A percentile compares a stretch with the other conserved stretches of the same genome.
Conservation (phyloP, 2,329 filamentous ascomycete species). For the Aspergillus sp. region DNA sequence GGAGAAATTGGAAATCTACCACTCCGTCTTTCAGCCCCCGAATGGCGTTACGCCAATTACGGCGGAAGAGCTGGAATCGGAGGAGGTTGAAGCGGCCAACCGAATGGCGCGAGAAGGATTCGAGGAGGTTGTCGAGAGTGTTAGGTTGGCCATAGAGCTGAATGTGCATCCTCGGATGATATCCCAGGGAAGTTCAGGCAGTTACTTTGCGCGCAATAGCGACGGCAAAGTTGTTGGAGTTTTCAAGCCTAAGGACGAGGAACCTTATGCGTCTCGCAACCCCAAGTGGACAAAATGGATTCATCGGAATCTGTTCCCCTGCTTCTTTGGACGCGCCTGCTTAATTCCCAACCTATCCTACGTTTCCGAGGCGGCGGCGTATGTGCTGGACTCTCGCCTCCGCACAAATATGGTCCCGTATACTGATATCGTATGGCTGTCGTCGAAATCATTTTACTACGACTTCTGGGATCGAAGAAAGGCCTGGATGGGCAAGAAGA, state of each 20-base stretch:
- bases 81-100: slow-evolving; percentile 58
- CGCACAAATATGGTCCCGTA: slow-evolving; percentile 93
- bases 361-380: slow-evolving; percentile 95
- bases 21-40: slow-evolving; percentile 93
- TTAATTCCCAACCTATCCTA: slow-evolving; percentile 98
- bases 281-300: slow-evolving; percentile 99
- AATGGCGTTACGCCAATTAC: slow-evolving; percentile 83
- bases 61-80: slow-evolving; percentile 69
- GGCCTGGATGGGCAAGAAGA: slow-evolving; percentile 84
- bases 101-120: slow-evolving; percentile 80
- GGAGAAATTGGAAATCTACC: slow-evolving; percentile 90
- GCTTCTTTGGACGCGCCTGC: slow-evolving; percentile 93
- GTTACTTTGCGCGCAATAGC: slow-evolving; percentile 92
- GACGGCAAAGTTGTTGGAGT: slow-evolving; percentile 95
- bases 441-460: slow-evolving; percentile 97
- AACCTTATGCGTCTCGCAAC: slow-evolving; percentile 94
- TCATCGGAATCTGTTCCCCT: slow-evolving; percentile 94
- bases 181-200: slow-evolving; percentile 93
- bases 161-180: slow-evolving; percentile 95
- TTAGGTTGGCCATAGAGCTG: slow-evolving; percentile 85
- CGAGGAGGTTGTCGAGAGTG: slow-evolving; percentile 85
- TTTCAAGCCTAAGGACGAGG: slow-evolving; percentile 99
- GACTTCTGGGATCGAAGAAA: slow-evolving; percentile 94
- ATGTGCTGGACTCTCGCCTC: slow-evolving; percentile 88
- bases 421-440: slow-evolving; percentile 90